Evolutionary conservation across 495 filamentous ascomycete genomes (phyloP), one percentile per base, ranked within the genome.

Genomic region (Podospora appendiculata): DNA sequence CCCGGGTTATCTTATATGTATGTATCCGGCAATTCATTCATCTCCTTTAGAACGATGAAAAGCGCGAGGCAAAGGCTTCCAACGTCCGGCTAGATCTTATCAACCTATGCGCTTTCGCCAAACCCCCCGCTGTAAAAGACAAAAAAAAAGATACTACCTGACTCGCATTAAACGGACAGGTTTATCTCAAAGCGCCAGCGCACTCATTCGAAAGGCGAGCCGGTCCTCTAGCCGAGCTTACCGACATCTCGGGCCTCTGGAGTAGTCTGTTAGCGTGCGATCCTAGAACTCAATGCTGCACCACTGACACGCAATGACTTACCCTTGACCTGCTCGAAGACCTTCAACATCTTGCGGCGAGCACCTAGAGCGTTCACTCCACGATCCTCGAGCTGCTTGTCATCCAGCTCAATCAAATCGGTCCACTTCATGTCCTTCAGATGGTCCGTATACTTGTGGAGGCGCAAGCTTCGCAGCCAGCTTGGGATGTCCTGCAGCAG

Each of bases 361-460:
- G 93, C 93, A 58, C 93, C 93, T 54, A 96, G 78, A 41, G 93
- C 93, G 67, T 96, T 96, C 34, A 98, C 93, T 45, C 93, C 93
- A 49, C 89, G 84, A 10, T 90, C 87, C 69, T 97, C 92, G 59
- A 98, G 75, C 50, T 88, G 90, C 69, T 90, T 91, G 63, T 98
- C 94, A 66, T 95, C 88, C 53, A 98, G 75, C 68, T 90, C 86
- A 57, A 98, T 72, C 60, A 98, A 63, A 13, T 98, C 92, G n/a
- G 81, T 86, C 93, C 93, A 98, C 58, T 92, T 89, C 68, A 97
- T 79, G 65, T 96, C 90, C 71, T 97, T 98, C 60, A 98, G 72
- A 64, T 97, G 91, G 57, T 98, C 93, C 36, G 93, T 98, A 70
- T 98, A 98, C 74, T 98, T 98, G 74, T 98, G 93, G 58, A 98